Evolutionary conservation across 768 basidiomycete genomes (phyloP).

Genomic region (Leccinum pellstonianum): DNA sequence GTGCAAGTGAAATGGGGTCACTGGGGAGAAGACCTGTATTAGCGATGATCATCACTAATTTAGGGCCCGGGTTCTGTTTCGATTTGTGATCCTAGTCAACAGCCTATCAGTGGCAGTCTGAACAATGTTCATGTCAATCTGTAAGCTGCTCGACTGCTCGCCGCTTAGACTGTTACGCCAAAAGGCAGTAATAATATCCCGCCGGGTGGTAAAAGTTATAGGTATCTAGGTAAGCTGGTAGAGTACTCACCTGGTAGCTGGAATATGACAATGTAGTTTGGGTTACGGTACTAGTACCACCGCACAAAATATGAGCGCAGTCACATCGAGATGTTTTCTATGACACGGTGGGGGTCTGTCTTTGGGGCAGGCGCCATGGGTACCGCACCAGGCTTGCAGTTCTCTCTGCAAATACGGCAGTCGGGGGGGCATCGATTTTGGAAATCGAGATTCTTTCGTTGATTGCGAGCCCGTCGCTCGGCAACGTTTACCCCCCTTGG

Average conservation of each 20-base stretch:
- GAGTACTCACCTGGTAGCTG: constrained; percentile 12
- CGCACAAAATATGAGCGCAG: constrained; percentile 17
- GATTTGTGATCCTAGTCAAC: constrained; percentile 4
- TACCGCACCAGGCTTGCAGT: constrained; percentile 11
- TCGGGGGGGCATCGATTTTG: constrained; percentile 14
- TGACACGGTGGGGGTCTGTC: constrained; percentile 9
- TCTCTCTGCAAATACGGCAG: constrained; percentile 1
- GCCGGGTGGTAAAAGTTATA: neutral
- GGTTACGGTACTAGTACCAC: constrained; percentile 2
- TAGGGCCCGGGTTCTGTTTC: constrained; percentile 31
- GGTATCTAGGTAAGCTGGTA: neutral
- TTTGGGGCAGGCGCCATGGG: neutral
- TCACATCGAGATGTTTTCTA: constrained; percentile 18
- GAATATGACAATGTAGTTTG: constrained; percentile 13
- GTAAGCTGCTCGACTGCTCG: neutral
- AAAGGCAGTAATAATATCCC: neutral
- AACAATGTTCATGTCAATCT: neutral
- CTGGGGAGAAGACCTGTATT: constrained; percentile 16
- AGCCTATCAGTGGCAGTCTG: neutral
- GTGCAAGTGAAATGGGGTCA: constrained; percentile 18
- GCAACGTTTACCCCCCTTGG: neutral
- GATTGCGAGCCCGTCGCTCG: neutral
- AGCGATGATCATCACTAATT: constrained; percentile 26
- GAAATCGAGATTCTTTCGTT: constrained; percentile 5
- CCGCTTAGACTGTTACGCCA: neutral